Percentiles rank a stretch among this genome's conserved stretches.
Evolutionary conservation across 176 grass and related monocot species (phyloP).

Genomic region (Saccharum spontaneum): DNA sequence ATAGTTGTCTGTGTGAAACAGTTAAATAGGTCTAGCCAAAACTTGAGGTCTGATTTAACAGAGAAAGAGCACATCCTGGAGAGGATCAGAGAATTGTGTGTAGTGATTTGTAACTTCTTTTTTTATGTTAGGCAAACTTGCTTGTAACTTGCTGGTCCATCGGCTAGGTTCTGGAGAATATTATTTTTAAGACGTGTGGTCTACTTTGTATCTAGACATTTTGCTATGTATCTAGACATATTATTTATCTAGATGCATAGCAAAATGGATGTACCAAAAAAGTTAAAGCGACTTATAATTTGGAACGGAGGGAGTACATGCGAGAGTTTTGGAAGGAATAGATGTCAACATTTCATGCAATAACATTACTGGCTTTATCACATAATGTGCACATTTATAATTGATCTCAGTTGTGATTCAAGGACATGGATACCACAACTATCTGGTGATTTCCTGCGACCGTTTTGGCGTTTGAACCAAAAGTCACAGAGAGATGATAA

Average conservation of each 20-base stretch:
- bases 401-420: background rate
- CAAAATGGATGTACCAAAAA: too few relatives aligned
- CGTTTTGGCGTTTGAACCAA: background rate
- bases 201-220: background rate
- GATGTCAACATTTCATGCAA: background rate
- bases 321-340: background rate
- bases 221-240: too few relatives aligned
- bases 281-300: too few relatives aligned
- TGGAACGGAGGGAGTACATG: background rate
- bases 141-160: background rate
- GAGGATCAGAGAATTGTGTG: background rate
- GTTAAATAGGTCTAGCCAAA: background rate
- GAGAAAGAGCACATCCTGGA: background rate
- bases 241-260: too few relatives aligned
- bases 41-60: slow-evolving; percentile 21
- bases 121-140: background rate
- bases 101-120: background rate
- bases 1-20: background rate
- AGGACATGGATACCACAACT: background rate
- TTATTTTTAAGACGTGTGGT: background rate
- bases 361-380: background rate
- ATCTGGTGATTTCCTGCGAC: background rate
- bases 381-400: background rate
- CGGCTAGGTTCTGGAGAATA: slow-evolving; percentile 6
- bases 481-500: background rate